Evolutionary conservation across 2,329 filamentous ascomycete genomes (phyloP).

Genomic region (Nectriaceae sp.): DNA sequence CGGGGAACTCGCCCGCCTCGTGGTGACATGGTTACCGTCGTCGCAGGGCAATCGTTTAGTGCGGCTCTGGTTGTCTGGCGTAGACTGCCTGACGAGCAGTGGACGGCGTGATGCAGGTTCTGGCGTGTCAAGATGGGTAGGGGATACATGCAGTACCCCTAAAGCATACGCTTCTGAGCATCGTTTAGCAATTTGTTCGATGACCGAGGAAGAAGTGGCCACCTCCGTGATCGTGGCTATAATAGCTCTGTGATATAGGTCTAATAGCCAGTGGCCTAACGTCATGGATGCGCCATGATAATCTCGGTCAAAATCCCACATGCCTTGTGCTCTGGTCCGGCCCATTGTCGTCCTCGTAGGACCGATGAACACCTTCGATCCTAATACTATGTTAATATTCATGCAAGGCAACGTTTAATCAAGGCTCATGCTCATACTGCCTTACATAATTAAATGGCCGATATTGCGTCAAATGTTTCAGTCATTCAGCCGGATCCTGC

Average conservation of each 20-base stretch:
- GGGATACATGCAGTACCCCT: slow-evolving; percentile 15
- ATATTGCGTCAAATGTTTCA: no score
- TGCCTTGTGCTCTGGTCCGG: slow-evolving; percentile 2
- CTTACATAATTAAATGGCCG: no score
- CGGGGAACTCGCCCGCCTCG: not conserved
- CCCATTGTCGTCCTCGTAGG: not conserved
- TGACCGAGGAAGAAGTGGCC: slow-evolving; percentile 20
- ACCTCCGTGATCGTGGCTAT: slow-evolving; percentile 16
- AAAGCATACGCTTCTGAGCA: slow-evolving; percentile 28
- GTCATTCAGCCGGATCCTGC: no score
- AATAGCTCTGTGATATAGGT: slow-evolving; percentile 25
- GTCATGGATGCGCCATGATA: slow-evolving; percentile 31
- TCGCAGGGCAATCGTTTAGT: slow-evolving; percentile 7
- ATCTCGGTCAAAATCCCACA: slow-evolving; percentile 29
- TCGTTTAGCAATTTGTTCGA: slow-evolving; percentile 25
- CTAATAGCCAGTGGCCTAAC: slow-evolving; percentile 26
- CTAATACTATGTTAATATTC: not conserved
- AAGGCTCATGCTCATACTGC: no score
- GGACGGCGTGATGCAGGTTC: slow-evolving; percentile 15
- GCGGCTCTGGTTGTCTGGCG: slow-evolving; percentile 14
- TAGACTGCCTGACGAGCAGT: slow-evolving; percentile 15
- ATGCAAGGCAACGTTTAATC: slow-evolving; percentile 9
- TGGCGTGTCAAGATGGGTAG: slow-evolving; percentile 23
- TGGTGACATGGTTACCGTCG: not conserved
- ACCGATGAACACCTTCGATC: not conserved